These are phyloP conservation scores for Phytophthora citricola DNA, from an alignment of 352 stramenopile species.

Conservation along the genomic window DNA sequence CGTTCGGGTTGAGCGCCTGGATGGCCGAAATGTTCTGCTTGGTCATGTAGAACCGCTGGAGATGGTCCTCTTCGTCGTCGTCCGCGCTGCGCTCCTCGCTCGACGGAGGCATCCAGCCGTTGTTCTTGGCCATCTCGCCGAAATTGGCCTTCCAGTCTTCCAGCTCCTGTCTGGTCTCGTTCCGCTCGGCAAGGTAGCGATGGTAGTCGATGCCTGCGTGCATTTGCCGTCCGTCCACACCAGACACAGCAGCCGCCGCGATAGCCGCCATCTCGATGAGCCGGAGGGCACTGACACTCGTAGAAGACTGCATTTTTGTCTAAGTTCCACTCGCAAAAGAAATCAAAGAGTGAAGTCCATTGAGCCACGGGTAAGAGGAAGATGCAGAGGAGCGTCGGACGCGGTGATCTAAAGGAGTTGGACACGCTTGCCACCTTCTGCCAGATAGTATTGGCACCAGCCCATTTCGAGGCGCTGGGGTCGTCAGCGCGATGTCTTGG, in stretches of 20 bases:
- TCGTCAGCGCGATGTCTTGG: slow-evolving; percentile 1
- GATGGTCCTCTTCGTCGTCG: slow-evolving; percentile 47
- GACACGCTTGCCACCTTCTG: slow-evolving; percentile 8
- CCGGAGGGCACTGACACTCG: slow-evolving; percentile 3
- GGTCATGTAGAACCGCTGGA: slow-evolving; percentile 58
- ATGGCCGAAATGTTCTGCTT: slow-evolving; percentile 46
- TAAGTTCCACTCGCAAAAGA: slow-evolving; percentile 14
- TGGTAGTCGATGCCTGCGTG: slow-evolving; percentile 50
- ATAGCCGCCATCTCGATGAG: slow-evolving; percentile 13
- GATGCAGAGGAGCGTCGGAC: slow-evolving; percentile 28
- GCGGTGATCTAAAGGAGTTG: slow-evolving; percentile 20
- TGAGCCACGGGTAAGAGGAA: background rate
- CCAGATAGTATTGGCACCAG: slow-evolving; percentile 29
- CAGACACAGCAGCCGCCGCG: slow-evolving; percentile 11
- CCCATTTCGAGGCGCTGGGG: slow-evolving; percentile 15
- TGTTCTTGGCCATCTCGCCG: slow-evolving; percentile 35
- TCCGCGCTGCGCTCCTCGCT: slow-evolving; percentile 36
- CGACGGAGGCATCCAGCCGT: slow-evolving; percentile 40
- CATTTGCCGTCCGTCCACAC: slow-evolving; percentile 38
- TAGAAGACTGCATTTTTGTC: slow-evolving; percentile 15
- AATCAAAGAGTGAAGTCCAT: slow-evolving; percentile 39
- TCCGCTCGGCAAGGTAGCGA: slow-evolving; percentile 41
- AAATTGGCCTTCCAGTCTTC: slow-evolving; percentile 42
- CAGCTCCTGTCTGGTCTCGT: slow-evolving; percentile 38
- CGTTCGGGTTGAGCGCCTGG: slow-evolving; percentile 47